Conservation (phyloP, 768 basidiomycete genomes). For the Podaxis mareebaensis region DNA sequence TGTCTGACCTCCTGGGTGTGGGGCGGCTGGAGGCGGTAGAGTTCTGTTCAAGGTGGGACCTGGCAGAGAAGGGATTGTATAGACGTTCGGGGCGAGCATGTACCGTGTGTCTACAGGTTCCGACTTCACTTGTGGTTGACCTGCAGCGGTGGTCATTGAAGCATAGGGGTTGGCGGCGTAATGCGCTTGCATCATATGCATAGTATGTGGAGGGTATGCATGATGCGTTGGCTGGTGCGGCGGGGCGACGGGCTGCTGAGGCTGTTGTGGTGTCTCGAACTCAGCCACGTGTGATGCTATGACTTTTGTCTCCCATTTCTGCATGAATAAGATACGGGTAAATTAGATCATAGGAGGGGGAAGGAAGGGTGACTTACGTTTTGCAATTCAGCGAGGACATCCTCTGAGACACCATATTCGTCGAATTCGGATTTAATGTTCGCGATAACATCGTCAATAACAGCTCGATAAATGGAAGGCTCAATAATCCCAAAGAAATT, state of each 20-base stretch:
- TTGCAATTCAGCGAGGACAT: constrained; percentile 86
- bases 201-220: constrained; percentile 59
- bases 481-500: constrained; percentile 48
- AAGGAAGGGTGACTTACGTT: constrained; percentile 58
- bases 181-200: constrained; percentile 55
- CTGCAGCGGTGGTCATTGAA: constrained; percentile 35
- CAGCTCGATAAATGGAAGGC: constrained; percentile 87
- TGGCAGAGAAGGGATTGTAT: constrained; percentile 58
- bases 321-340: constrained; percentile 22
- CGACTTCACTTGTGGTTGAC: constrained; percentile 60
- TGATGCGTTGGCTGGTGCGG: constrained; percentile 50
- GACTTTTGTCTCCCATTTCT: constrained; percentile 98
- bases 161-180: constrained; percentile 60
- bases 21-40: constrained; percentile 37
- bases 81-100: constrained; percentile 44
- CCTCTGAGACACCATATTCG: constrained; percentile 92
- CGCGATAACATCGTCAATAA: constrained; percentile 95
- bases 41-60: constrained; percentile 64
- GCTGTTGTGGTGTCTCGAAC: constrained; percentile 60
- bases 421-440: constrained; percentile 93
- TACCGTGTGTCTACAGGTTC: constrained; percentile 75
- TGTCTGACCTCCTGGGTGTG: constrained; percentile 60
- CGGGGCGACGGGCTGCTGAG: constrained; percentile 36
- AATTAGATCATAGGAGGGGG: constrained; percentile 14
- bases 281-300: constrained; percentile 94